These are phyloP conservation scores for Mrakia blollopis DNA, from an alignment of 768 basidiomycete genomes.

Conservation along the genomic window DNA sequence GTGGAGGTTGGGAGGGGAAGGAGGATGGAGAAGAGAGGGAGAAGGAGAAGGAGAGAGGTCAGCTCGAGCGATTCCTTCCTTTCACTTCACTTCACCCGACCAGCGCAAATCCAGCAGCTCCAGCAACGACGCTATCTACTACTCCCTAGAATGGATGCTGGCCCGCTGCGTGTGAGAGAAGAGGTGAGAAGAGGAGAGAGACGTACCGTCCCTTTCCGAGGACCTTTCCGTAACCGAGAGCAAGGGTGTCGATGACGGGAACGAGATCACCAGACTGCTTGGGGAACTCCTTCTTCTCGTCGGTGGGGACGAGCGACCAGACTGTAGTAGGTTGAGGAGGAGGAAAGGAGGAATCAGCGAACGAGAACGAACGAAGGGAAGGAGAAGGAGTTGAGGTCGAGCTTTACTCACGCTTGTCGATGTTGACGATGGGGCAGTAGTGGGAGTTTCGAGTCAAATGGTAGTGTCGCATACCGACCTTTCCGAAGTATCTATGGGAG, in stretches of 20 bases:
- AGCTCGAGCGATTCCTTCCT: neutral
- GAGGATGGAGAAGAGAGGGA: neutral
- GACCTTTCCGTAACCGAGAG: slow-evolving; percentile 82
- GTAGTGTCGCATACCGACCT: slow-evolving; percentile 97
- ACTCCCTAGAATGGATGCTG: no score
- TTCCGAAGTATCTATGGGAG: slow-evolving; percentile 85
- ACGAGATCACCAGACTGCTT: slow-evolving; percentile 68
- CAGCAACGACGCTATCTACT: neutral
- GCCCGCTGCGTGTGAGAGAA: neutral
- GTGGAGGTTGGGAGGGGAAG: no score
- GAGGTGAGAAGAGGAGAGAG: neutral
- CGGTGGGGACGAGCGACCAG: slow-evolving; percentile 80
- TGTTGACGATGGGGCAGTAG: slow-evolving; percentile 96
- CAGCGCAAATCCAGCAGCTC: neutral
- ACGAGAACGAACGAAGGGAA: neutral
- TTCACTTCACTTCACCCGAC: neutral
- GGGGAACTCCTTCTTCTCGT: slow-evolving; percentile 71
- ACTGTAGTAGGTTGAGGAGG: neutral
- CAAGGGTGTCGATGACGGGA: slow-evolving; percentile 81
- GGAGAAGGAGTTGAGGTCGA: slow-evolving; percentile 5
- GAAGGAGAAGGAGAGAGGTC: neutral
- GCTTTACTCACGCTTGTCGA: slow-evolving; percentile 65
- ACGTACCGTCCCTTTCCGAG: slow-evolving; percentile 77
- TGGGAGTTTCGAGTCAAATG: slow-evolving; percentile 83
- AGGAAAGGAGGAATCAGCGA: neutral